phyloP scores from a whole-genome alignment of 495 filamentous ascomycete species.

The Trichocladium uniseriatum region DNA sequence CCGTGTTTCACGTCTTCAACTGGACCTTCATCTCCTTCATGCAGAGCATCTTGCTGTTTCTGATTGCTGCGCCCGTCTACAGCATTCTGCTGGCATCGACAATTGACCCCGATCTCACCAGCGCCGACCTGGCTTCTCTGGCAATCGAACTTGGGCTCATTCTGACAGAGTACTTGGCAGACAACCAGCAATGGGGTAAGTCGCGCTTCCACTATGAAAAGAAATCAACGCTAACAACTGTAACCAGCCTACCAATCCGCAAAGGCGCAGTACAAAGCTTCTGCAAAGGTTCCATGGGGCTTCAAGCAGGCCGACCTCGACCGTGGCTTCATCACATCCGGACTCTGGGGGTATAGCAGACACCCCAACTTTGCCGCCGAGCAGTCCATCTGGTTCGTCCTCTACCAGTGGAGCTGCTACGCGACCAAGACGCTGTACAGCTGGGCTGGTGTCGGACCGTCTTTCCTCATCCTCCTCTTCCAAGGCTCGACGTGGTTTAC shows the following conservation, averaged over 20 bases:
- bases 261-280: constrained; percentile 62
- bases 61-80: constrained; percentile 75
- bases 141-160: constrained; percentile 59
- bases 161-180: constrained; percentile 68
- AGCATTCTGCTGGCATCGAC: constrained; percentile 52
- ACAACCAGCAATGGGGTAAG: constrained; percentile 87
- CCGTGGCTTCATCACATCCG: constrained; percentile 78
- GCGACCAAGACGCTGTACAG: constrained; percentile 58
- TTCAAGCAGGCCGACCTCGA: constrained; percentile 70
- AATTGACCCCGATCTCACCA: constrained; percentile 35
- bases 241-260: constrained; percentile 62
- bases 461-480: constrained; percentile 69
- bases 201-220: background rate
- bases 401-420: constrained; percentile 82
- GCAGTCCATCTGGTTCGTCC: constrained; percentile 76
- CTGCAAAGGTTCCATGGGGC: constrained; percentile 55
- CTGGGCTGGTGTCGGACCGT: constrained; percentile 67
- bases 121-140: constrained; percentile 59
- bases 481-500: constrained; percentile 83
- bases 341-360: constrained; percentile 75
- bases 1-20: constrained; percentile 74
- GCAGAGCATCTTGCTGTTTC: constrained; percentile 73
- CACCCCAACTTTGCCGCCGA: constrained; percentile 95
- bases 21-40: constrained; percentile 73
- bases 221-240: constrained; percentile 10